Evolutionary conservation across 2,329 filamentous ascomycete genomes (phyloP).

Genomic region (Fusarium domesticum): DNA sequence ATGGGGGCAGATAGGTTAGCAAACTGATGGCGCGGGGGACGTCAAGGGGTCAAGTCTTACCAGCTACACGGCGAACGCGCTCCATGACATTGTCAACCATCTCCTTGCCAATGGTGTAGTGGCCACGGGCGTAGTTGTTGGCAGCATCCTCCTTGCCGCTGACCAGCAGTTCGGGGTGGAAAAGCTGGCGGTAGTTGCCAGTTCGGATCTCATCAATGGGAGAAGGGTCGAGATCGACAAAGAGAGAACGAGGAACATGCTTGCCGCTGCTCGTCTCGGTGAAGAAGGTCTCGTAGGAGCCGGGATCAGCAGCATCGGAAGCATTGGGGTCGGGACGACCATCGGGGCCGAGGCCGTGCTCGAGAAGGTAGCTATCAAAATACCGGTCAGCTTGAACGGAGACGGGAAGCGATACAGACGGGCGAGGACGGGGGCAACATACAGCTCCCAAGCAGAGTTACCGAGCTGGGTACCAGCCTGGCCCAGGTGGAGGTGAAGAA

Average conservation of each 20-base stretch:
- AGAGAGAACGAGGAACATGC: conserved; percentile 69
- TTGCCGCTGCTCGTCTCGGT: conserved; percentile 69
- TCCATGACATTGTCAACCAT: conserved; percentile 70
- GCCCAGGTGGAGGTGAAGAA: conserved; percentile 62
- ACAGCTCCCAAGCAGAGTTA: conserved; percentile 76
- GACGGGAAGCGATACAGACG: conserved; percentile 4
- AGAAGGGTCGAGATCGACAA: conserved; percentile 70
- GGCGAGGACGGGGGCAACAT: conserved; percentile 40
- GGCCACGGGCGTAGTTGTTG: conserved; percentile 74
- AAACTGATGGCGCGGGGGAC: not conserved
- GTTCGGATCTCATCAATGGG: conserved; percentile 73
- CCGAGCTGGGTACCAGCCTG: conserved; percentile 72
- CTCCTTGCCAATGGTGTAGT: conserved; percentile 76
- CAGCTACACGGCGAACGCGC: conserved; percentile 65
- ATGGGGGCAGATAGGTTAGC: conserved; percentile 16
- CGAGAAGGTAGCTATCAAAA: conserved; percentile 61
- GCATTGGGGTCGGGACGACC: conserved; percentile 61
- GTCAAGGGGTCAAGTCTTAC: conserved; percentile 40
- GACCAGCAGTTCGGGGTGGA: conserved; percentile 69
- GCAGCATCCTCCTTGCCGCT: conserved; percentile 75
- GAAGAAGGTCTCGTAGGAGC: conserved; percentile 71
- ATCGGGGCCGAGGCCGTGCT: conserved; percentile 66
- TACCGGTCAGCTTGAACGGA: conserved; percentile 23
- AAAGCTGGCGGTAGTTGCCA: conserved; percentile 64
- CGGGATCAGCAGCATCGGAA: conserved; percentile 57